Base-by-base conservation (phyloP, 2,329 filamentous ascomycete genomes). In the Aureobasidium mangrovei region DNA sequence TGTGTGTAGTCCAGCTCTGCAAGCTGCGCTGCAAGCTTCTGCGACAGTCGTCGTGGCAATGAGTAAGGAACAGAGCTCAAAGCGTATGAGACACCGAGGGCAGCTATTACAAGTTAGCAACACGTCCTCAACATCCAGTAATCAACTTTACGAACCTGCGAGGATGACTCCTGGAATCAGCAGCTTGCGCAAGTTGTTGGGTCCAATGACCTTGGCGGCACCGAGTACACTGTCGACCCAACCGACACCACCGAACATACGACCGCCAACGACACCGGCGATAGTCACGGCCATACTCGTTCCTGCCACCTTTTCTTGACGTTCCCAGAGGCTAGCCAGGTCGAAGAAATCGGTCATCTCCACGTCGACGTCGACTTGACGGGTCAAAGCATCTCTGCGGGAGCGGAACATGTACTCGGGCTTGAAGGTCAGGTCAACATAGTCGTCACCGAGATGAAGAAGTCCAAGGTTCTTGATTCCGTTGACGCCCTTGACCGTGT, bases 341-440 rank as follows among this genome's bases (percentile, higher is more conserved):
- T 98, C 93, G 63, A 98, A 88, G 75, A 98, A 97, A 72, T 98
- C 93, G 79, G 79, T 86, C 0, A 95, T 63, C 65, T 98, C 91
- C 3, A 93, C 87, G 53, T 93, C 83, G 24, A 95, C 83, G 57
- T 96, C 83, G 12, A 97, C 84, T 65, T 95, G 85, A 59, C 89
- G 83, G 4, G 88, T 90, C 39, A 95, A 74, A 2, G 83, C 81
- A 67, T 98, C 88, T 57, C 84, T 81, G 64, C 86, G 86, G 58
- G 88, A 83, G 57, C 83, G 84, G 76, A 97, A 98, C 93, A 98
- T 97, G 66, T 91, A 82, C 62, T 96, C 90, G 1, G 89, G 83
- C 31, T 86, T 83, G 82, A 98, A 96, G 61, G 83, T 88, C 43
- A 96, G 81, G 62, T 91, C 86, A 26, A 86, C 79, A 62, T 91